phyloP scores from a whole-genome alignment of 1,284 basidiomycete genomes.

The Albatrellus sp. region DNA sequence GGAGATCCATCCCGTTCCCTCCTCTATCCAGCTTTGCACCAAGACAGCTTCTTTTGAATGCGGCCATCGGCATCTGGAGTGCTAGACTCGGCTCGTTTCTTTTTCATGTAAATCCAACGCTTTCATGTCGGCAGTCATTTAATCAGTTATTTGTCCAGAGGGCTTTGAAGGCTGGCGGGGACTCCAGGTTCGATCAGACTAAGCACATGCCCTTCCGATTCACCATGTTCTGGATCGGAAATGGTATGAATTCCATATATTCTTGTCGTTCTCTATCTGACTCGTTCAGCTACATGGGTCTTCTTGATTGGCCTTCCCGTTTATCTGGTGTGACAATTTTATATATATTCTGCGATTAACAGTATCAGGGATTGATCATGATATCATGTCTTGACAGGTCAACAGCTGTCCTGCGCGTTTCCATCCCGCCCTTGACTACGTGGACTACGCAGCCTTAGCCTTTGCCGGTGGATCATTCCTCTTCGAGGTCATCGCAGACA shows the following conservation, averaged over 20 bases:
- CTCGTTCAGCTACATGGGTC: constrained; percentile 49
- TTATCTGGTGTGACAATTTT: constrained; percentile 29
- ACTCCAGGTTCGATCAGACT: constrained; percentile 61
- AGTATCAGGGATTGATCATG: background rate
- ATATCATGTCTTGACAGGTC: constrained; percentile 19
- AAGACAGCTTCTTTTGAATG: constrained; percentile 46
- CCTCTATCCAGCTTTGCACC: constrained; percentile 39
- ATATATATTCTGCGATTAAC: background rate
- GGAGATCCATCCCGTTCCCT: constrained; percentile 25
- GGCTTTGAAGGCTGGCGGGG: constrained; percentile 35
- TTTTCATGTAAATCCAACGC: constrained; percentile 28
- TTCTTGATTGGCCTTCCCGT: constrained; percentile 58
- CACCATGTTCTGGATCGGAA: constrained; percentile 56
- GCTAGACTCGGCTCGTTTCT: constrained; percentile 54
- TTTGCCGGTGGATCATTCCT: constrained; percentile 49
- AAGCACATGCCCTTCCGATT: constrained; percentile 52
- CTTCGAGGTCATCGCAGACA: constrained; percentile 56
- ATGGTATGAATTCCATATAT: constrained; percentile 26
- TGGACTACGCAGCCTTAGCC: constrained; percentile 47
- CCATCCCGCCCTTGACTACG: constrained; percentile 44
- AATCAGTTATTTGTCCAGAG: constrained; percentile 19
- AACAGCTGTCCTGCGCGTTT: constrained; percentile 47
- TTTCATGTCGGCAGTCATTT: background rate
- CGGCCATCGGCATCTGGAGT: constrained; percentile 48
- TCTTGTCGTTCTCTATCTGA: background rate